Evolutionary conservation across 768 basidiomycete species (phyloP), one percentile per base, ranked within the genome.

Genomic region (Kwoniella botswanensis): DNA sequence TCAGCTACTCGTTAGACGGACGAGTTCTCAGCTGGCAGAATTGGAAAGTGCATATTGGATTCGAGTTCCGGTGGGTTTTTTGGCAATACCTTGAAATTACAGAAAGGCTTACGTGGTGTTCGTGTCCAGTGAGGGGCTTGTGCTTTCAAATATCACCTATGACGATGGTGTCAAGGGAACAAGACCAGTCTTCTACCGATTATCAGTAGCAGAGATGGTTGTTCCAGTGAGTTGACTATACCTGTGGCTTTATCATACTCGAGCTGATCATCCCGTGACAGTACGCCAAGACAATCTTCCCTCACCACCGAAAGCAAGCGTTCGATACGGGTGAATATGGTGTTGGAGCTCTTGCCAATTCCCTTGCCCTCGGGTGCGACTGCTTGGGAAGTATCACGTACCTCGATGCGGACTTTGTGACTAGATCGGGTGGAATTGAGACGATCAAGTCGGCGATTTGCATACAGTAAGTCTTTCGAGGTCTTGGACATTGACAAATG

Each of bases 11-110:
- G 83, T 86, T 96, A n/a, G 86, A 89, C 55, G 93, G 92, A 0
- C 84, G 93, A 76, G 88, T 88, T 17, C 81, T 94, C 18, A 90
- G 92, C 79, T 97, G 94, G 94, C 94, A 97, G 83, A 94, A 94
- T 74, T 97, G 94, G 94, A 93, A 90, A 83, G 43, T 76, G 22
- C 67, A 95, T 43, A 93, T 96, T 26, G 91, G 91, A 71, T 98
- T 97, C 87, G 91, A 65, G 57, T 71, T 58, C 63, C 67, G 67
- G 66, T 67, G 57, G 53, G 66, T 59, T 42, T 35, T 21, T 11
- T 2, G 10, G 46, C 46, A 50, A 50, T 15, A 44, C 7, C 11
- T 50, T 50, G 9, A 24, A 21, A 35, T 2, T 4, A 10, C 41
- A 63, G 10, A 18, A 13, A n/a, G 2, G 21, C 21, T 52, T 46